A percentile compares a stretch with the other conserved stretches of the same genome.
Conservation (phyloP, 371 early-diverging fungal species). For the Neoconidiobolus thromboides region DNA sequence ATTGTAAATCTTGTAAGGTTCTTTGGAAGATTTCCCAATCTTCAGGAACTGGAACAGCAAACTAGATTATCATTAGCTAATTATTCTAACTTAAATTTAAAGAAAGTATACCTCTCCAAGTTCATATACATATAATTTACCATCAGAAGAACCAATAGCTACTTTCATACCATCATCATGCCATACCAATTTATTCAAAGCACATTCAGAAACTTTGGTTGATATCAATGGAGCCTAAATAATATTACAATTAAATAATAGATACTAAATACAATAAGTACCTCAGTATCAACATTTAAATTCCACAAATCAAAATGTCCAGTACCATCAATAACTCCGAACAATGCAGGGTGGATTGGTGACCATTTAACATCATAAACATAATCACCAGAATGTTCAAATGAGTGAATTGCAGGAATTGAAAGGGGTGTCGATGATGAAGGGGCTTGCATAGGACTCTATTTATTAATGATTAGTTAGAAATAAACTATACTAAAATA, state of each 20-base stretch:
- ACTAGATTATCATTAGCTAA: slow-evolving; percentile 12
- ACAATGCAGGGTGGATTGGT: slow-evolving; percentile 80
- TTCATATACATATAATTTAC: slow-evolving; percentile 72
- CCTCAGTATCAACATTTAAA: slow-evolving; percentile 72
- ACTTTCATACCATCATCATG: slow-evolving; percentile 67
- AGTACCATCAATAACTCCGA: slow-evolving; percentile 78
- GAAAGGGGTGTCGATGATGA: slow-evolving; percentile 29
- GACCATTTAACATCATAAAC: slow-evolving; percentile 94
- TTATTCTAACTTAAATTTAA: not conserved
- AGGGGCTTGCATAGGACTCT: slow-evolving; percentile 36
- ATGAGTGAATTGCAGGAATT: slow-evolving; percentile 54
- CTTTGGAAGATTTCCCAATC: slow-evolving; percentile 49
- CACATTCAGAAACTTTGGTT: slow-evolving; percentile 41
- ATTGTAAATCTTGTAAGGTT: slow-evolving; percentile 26
- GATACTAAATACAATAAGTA: slow-evolving; percentile 11
- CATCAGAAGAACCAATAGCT: slow-evolving; percentile 75
- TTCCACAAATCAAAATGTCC: slow-evolving; percentile 85
- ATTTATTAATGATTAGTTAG: slow-evolving; percentile 14
- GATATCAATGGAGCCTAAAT: slow-evolving; percentile 39
- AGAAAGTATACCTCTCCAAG: not conserved
- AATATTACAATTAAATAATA: not conserved
- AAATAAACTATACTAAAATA: too few species aligned
- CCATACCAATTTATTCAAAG: slow-evolving; percentile 87
- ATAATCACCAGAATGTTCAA: slow-evolving; percentile 85
- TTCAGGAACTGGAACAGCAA: slow-evolving; percentile 34